These are phyloP conservation scores for Clonostachys rhizophaga DNA, from an alignment of 2,329 filamentous ascomycete genomes.

Conservation along the genomic window DNA sequence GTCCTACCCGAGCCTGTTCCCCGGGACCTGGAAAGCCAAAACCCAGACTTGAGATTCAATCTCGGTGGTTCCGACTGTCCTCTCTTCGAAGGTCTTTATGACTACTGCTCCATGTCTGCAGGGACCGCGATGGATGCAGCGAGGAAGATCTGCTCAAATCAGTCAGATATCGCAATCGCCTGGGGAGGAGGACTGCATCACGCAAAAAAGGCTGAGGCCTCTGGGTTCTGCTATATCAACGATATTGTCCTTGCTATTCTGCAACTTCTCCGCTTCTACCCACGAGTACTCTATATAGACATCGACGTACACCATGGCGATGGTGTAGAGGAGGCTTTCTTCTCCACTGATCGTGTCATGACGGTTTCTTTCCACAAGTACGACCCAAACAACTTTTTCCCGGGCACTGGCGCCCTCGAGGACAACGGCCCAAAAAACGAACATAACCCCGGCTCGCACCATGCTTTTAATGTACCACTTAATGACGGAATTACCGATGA, in stretches of 20 bases:
- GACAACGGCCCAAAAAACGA: slow-evolving; percentile 81
- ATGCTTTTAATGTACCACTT: slow-evolving; percentile 85
- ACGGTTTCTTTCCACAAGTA: slow-evolving; percentile 97
- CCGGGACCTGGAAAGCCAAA: slow-evolving; percentile 60
- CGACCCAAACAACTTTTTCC: slow-evolving; percentile 79
- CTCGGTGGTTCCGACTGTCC: slow-evolving; percentile 90
- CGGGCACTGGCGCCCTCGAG: slow-evolving; percentile 81
- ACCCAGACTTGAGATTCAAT: slow-evolving; percentile 71
- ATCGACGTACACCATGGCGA: slow-evolving; percentile 92
- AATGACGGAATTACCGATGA: slow-evolving; percentile 88
- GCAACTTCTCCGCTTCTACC: slow-evolving; percentile 75
- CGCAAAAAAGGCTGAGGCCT: slow-evolving; percentile 89
- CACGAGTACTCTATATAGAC: slow-evolving; percentile 89
- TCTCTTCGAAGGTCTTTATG: slow-evolving; percentile 91
- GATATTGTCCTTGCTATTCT: slow-evolving; percentile 94
- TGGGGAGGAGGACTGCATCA: slow-evolving; percentile 97
- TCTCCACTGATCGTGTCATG: slow-evolving; percentile 84
- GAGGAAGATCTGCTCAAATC: slow-evolving; percentile 76
- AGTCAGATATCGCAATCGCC: slow-evolving; percentile 94
- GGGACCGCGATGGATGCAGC: slow-evolving; percentile 89
- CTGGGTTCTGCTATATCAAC: slow-evolving; percentile 98
- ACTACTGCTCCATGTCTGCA: slow-evolving; percentile 91
- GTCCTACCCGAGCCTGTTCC: slow-evolving; percentile 61
- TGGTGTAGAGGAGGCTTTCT: slow-evolving; percentile 87
- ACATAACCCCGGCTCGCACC: slow-evolving; percentile 81